Base-by-base conservation (phyloP, 148 eudicot species). In the Polygonum aviculare region DNA sequence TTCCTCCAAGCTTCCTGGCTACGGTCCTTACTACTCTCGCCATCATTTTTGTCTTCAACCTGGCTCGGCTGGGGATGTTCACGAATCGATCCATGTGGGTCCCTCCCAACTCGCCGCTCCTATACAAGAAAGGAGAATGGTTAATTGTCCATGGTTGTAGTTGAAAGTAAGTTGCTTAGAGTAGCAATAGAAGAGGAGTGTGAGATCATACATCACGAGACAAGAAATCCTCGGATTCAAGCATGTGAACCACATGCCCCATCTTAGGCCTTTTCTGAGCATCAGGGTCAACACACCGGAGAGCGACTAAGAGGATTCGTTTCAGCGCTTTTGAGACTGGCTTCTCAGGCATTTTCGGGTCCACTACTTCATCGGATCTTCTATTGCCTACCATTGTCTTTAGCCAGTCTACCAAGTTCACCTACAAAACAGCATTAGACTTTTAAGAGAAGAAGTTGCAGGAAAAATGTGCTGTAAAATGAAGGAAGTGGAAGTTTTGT, bases 211-310 rank as follows among this genome's bases (percentile, higher is more conserved):
- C 74, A 72, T 72, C 51, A 70, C n/a, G 50, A 1, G 74, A 41
- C 39, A 72, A 4, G 12, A 72, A 15, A 41, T 92, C 97, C 49
- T 93, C 97, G 47, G 91, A 81, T 65, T 93, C 97, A 31, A 93
- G 87, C 97, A 93, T 93, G 75, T 87, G 82, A 14, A 90, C 93
- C 75, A 93, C 93, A 54, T 93, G 97, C 81, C 97, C 89, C 97
- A 93, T 93, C 78, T 86, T 90, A 74, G 97, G 97, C 54, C 97
- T 84, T 82, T 93, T 93, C 74, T 85, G 89, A 6, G 97, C 90
- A 69, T 93, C 95, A 38, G 97, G 95, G 81, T 93, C 97, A 72
- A 93, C 91, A 85, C 97, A 93, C 70, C 93, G 82, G 74, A 93
- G 86, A 7, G 97, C 93, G 65, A 89, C 93, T 63, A 93, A 76